Conservation (phyloP, 106 monocot genomes). For the Triglochin maritima region DNA sequence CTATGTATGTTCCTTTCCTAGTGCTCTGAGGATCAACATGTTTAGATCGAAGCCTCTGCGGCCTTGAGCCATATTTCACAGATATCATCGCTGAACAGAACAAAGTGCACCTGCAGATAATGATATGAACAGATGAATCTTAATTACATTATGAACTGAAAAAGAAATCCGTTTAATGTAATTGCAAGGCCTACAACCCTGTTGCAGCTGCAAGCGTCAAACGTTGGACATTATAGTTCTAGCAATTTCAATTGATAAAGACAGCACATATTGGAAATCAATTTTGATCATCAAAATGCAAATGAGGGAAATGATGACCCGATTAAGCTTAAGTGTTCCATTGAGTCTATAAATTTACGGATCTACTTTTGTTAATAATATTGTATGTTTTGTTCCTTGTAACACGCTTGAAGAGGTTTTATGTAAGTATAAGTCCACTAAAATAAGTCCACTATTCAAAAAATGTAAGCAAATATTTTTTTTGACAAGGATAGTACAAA, state of each 20-base stretch:
- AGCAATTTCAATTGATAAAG: neutral
- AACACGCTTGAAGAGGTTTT: no score
- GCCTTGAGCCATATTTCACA: constrained; percentile 5
- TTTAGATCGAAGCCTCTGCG: constrained; percentile 4
- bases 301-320: neutral
- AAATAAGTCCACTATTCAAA: neutral
- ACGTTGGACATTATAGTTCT: neutral
- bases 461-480: neutral
- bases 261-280: neutral
- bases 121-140: no score
- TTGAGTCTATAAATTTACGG: neutral
- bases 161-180: neutral
- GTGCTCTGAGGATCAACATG: neutral
- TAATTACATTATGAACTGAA: neutral
- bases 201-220: neutral
- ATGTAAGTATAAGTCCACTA: neutral
- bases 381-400: no score
- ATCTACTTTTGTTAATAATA: neutral
- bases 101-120: constrained; percentile 13
- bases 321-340: neutral
- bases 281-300: neutral
- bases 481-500: neutral
- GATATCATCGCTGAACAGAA: constrained; percentile 14
- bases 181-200: neutral
- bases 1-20: no score